These are phyloP conservation scores for Haplosporangium sp. DNA, from an alignment of 371 early-diverging fungal genomes.

Conservation along the genomic window DNA sequence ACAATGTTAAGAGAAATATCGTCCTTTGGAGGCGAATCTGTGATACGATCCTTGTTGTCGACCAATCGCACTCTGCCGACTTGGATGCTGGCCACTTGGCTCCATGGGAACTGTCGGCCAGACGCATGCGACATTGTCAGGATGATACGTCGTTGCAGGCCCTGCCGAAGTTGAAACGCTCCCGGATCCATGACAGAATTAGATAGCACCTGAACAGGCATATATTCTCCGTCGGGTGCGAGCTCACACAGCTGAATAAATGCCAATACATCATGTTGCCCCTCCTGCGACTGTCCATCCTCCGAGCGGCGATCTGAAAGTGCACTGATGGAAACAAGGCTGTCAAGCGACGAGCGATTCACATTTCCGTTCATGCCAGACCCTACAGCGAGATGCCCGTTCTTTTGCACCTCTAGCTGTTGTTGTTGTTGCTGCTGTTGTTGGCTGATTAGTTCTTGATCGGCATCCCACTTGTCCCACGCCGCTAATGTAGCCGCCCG, in stretches of 20 bases:
- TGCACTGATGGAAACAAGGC: conserved; percentile 33
- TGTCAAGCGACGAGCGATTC: conserved; percentile 43
- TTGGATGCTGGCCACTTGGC: conserved; percentile 61
- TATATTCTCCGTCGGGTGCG: conserved; percentile 78
- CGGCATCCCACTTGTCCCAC: conserved; percentile 72
- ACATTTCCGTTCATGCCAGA: background rate
- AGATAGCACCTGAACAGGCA: conserved; percentile 73
- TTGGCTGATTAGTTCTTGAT: conserved; percentile 24
- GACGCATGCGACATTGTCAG: conserved; percentile 81
- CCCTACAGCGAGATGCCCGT: conserved; percentile 17
- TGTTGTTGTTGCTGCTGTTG: conserved; percentile 36
- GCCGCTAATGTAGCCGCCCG: conserved; percentile 63
- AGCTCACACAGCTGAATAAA: conserved; percentile 78
- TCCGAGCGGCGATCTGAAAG: conserved; percentile 66
- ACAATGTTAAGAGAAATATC: conserved; percentile 66
- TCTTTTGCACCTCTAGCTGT: conserved; percentile 14
- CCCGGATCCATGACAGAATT: conserved; percentile 67
- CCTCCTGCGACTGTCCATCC: conserved; percentile 73
- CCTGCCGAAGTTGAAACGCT: conserved; percentile 83
- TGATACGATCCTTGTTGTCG: conserved; percentile 72
- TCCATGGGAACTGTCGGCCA: conserved; percentile 78
- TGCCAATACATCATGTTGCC: conserved; percentile 76
- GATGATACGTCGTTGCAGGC: conserved; percentile 83
- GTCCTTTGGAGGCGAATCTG: conserved; percentile 62
- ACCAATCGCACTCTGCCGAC: conserved; percentile 76